Evolutionary conservation across 1,284 basidiomycete genomes (phyloP).

Genomic region (Neotropicomus parvogracilis): DNA sequence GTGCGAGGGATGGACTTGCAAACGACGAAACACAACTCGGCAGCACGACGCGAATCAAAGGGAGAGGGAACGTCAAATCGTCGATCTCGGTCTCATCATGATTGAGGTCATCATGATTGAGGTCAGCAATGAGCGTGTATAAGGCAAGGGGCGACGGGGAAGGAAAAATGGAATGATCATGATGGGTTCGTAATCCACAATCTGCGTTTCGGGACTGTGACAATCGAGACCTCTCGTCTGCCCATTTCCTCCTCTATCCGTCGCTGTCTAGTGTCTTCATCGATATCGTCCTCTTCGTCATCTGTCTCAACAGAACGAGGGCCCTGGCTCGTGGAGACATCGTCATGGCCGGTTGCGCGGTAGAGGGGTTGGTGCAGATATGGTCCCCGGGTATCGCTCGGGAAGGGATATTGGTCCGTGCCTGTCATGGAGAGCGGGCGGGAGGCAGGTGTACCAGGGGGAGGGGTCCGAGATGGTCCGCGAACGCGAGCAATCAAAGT

Average conservation of each 20-base stretch:
- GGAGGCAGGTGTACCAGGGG: constrained; percentile 33
- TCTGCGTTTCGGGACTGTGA: constrained; percentile 72
- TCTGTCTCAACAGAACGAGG: constrained; percentile 50
- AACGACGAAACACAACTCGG: constrained; percentile 14
- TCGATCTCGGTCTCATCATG: constrained; percentile 14
- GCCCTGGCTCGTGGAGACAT: constrained; percentile 36
- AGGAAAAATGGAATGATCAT: constrained; percentile 16
- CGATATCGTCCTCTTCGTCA: constrained; percentile 64
- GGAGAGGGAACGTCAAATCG: constrained; percentile 2
- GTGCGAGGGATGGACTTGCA: constrained; percentile 4
- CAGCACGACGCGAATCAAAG: constrained; percentile 20
- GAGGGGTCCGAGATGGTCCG: constrained; percentile 23
- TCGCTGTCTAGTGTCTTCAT: constrained; percentile 66
- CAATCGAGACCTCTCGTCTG: constrained; percentile 72
- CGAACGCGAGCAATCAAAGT: constrained; percentile 48
- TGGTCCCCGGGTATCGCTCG: constrained; percentile 45
- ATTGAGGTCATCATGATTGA: constrained; percentile 26
- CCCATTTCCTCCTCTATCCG: constrained; percentile 77
- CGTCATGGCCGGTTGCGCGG: constrained; percentile 49
- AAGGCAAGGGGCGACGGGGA: constrained; percentile 3
- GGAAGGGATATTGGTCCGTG: constrained; percentile 46
- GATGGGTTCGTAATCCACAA: constrained; percentile 69
- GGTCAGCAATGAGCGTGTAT: constrained; percentile 25
- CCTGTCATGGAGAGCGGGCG: constrained; percentile 39
- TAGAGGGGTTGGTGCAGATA: constrained; percentile 62